Base-by-base conservation (phyloP, 441 rosid genomes). In the Hura crepitans region DNA sequence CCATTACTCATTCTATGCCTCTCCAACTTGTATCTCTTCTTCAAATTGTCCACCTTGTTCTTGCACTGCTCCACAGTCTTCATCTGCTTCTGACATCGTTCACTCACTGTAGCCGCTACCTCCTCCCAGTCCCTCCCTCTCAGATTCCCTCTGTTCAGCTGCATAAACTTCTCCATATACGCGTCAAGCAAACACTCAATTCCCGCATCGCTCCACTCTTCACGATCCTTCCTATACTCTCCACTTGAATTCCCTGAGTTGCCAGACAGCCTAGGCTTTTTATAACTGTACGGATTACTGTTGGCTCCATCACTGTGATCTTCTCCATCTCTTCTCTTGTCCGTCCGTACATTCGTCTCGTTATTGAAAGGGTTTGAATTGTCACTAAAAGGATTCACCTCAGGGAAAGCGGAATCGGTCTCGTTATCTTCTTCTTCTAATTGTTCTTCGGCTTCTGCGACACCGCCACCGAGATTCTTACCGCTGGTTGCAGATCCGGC, bases 21-120 rank as follows among this genome's bases (percentile, higher is more conserved):
- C 86, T 91, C 97, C 74, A 90, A 80, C 78, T 92, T 92, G 71
- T 87, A 89, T 85, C 99, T 78, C 73, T 94, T 94, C 84, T 92
- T 94, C 74, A 94, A 78, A 79, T 92, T 92, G 81, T 94, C 97
- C 9, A 94, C 88, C 85, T 94, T 92, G 80, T 94, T 92, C 80
- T 94, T 94, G 71, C 97, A 94, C 88, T 90, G 97, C 84, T 94
- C 97, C 74, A 94, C 97, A 72, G 89, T 94, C 89, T 94, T 94
- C 1, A 11, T 47, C 73, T 70, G 62, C 88, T 81, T 75, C 83
- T 86, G 78, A 71, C 85, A 70, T 77, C 97, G 72, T 83, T 86
- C 94, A 43, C 86, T 87, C 70, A 94, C 97, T 1, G 82, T 62
- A 42, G 83, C 78, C 35, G 97, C 99, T 65, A 94, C 97, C 71